These are phyloP conservation scores for Stagonosporopsis cucurbitacearum DNA, from an alignment of 2,329 filamentous ascomycete genomes.

Conservation along the genomic window DNA sequence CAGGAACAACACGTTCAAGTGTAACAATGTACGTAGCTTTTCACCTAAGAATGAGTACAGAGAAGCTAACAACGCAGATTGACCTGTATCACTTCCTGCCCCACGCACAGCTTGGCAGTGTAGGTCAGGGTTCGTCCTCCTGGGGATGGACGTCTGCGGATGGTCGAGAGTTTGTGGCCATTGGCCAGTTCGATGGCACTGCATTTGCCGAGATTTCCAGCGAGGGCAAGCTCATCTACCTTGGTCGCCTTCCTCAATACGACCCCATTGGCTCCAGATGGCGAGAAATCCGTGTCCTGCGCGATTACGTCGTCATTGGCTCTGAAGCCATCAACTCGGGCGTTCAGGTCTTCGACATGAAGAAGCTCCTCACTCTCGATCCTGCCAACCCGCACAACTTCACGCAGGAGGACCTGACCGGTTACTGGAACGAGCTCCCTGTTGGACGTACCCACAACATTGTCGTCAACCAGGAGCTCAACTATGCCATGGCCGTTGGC, in stretches of 20 bases:
- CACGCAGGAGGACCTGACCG: slow-evolving; percentile 34
- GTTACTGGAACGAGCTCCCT: slow-evolving; percentile 35
- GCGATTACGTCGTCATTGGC: slow-evolving; percentile 49
- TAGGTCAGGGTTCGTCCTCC: slow-evolving; percentile 50
- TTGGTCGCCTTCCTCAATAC: slow-evolving; percentile 58
- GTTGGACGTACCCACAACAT: slow-evolving; percentile 45
- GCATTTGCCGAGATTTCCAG: slow-evolving; percentile 49
- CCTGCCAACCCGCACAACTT: slow-evolving; percentile 34
- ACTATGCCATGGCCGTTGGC: slow-evolving; percentile 40
- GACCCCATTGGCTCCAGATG: slow-evolving; percentile 53
- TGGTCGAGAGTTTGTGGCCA: slow-evolving; percentile 60
- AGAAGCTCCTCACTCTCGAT: slow-evolving; percentile 47
- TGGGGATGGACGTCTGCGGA: slow-evolving; percentile 61
- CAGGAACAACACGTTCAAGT: slow-evolving; percentile 46
- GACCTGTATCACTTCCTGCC: slow-evolving; percentile 63
- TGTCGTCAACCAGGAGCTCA: slow-evolving; percentile 39
- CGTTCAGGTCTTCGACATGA: slow-evolving; percentile 68
- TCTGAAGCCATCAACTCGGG: slow-evolving; percentile 53
- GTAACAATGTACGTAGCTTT: slow-evolving; percentile 40
- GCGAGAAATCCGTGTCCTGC: slow-evolving; percentile 56
- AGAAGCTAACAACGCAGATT: slow-evolving; percentile 38
- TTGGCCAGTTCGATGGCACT: slow-evolving; percentile 54
- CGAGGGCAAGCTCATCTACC: slow-evolving; percentile 57
- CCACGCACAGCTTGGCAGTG: slow-evolving; percentile 59
- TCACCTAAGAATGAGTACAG: too few species aligned